Percentiles rank a stretch among this genome's conserved stretches.
Conservation (phyloP, 345 rosid genomes). For the Passiflora organensis region DNA sequence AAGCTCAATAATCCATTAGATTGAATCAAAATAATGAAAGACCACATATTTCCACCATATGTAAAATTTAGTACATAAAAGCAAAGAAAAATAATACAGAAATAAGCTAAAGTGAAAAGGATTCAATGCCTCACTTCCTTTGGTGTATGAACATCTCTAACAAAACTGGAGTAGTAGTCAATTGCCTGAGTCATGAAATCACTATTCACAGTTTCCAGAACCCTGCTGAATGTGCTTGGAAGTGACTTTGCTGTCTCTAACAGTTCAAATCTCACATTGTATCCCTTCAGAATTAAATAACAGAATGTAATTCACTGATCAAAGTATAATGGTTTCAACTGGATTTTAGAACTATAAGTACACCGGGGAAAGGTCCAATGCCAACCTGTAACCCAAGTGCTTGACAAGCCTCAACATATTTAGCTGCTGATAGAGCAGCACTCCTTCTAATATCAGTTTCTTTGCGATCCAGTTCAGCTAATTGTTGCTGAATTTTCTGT, state of each 20-base stretch:
- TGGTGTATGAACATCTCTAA: slow-evolving; percentile 75
- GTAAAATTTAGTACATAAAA: background rate
- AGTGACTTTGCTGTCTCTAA: slow-evolving; percentile 85
- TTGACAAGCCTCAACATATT: slow-evolving; percentile 85
- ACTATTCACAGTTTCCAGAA: slow-evolving; percentile 69
- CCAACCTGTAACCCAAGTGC: slow-evolving; percentile 93
- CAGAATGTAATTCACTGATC: slow-evolving; percentile 4
- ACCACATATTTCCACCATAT: too few species aligned
- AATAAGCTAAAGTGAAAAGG: too few species aligned
- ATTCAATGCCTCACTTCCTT: slow-evolving; percentile 58
- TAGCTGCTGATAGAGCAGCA: slow-evolving; percentile 71
- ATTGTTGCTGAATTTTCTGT: slow-evolving; percentile 87
- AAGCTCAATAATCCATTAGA: slow-evolving; percentile 11
- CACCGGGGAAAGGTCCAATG: background rate
- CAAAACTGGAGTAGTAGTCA: slow-evolving; percentile 77
- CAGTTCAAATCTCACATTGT: slow-evolving; percentile 84
- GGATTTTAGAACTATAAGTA: slow-evolving; percentile 11
- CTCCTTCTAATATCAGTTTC: slow-evolving; percentile 87
- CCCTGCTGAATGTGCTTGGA: slow-evolving; percentile 64
- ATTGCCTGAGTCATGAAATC: slow-evolving; percentile 62
- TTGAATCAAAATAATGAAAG: background rate
- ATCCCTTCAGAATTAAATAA: slow-evolving; percentile 48
- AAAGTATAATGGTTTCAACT: slow-evolving; percentile 10
- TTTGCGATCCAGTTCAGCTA: slow-evolving; percentile 86
- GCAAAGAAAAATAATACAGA: background rate